phyloP scores from a whole-genome alignment of 2,329 filamentous ascomycete species.

The Pyrenochaeta sp. region DNA sequence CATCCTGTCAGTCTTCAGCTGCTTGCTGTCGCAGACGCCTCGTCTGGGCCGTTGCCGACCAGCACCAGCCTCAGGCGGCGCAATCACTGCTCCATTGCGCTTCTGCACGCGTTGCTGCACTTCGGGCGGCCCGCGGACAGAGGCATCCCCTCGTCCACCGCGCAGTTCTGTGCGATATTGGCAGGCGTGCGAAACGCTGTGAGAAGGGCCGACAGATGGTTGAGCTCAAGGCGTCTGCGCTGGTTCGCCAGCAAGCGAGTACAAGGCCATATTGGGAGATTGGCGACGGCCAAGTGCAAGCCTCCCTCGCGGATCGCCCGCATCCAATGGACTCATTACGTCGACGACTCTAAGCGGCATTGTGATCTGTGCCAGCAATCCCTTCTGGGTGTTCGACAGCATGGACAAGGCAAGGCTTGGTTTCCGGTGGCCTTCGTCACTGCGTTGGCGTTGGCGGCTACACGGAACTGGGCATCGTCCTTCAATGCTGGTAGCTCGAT shows the following conservation, averaged over 20 bases:
- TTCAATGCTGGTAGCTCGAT: background rate
- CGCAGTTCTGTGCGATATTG: too few species aligned
- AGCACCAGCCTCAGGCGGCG: conserved; percentile 21
- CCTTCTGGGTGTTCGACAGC: conserved; percentile 5
- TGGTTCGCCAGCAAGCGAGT: conserved; percentile 13
- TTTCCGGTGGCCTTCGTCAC: conserved; percentile 2
- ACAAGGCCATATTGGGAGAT: conserved; percentile 7
- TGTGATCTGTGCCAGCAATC: conserved; percentile 1
- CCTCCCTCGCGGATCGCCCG: conserved; percentile 17
- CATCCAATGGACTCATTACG: conserved; percentile 20
- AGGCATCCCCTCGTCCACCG: too few species aligned
- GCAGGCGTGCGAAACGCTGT: conserved; percentile 4
- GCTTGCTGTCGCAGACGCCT: too few species aligned
- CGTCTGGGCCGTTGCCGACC: too few species aligned
- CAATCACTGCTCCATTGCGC: conserved; percentile 1
- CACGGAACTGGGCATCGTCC: too few species aligned
- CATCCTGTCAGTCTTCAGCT: conserved; percentile 16
- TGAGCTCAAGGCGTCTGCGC: too few species aligned
- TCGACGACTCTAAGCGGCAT: conserved; percentile 10
- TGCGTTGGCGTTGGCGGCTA: conserved; percentile 1
- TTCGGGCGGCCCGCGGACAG: conserved; percentile 14
- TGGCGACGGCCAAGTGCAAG: conserved; percentile 16
- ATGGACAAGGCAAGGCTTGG: conserved; percentile 13
- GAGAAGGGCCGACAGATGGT: too few species aligned
- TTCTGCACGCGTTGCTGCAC: conserved; percentile 6